Evolutionary conservation across 2,329 filamentous ascomycete species (phyloP), one percentile per base, ranked within the genome.

Genomic region (Cladosporium sp.): DNA sequence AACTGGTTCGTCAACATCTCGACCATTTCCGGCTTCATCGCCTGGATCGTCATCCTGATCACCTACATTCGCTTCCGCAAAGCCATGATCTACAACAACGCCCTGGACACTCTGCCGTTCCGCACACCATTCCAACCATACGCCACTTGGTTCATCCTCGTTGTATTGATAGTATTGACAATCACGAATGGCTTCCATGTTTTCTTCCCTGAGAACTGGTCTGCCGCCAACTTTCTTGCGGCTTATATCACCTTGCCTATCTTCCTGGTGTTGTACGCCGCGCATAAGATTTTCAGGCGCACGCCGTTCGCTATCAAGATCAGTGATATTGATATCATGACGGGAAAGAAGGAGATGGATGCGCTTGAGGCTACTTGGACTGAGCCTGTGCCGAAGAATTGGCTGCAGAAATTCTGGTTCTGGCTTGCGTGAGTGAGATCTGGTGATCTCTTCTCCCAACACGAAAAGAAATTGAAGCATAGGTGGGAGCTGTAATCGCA

Each of bases 181-280:
- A 55, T 82, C 19, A 79, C 81, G 35, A 89, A 86, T 3, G 79
- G 81, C 32, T 73, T 69, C 53, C 63, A 64, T 38, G 85, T 85
- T 0, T 89, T 89, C 57, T 71, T 67, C 2, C 50, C 18, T 4
- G 36, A 53, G 20, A 41, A 33, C 25, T 78, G 73, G 65, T 63
- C 56, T 40, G 70, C 67, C 2, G 78, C 83, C 11, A 73, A 77
- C 58, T 85, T 85, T 58, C 78, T 85, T 39, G 82, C 78, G 51
- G 58, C 53, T 25, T 80, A 85, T 58, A 74, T 85, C 32, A 79
- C 84, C 63, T 64, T 85, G 22, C 78, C 80, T 0, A 58, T 85
- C 51, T 81, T 85, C 73, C 55, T 78, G 15, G 62, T 76, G 12
- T 76, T 80, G 66, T 77, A 73, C 55, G 30, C 79, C 6, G 70